Percentiles rank a stretch among this genome's conserved stretches.
Evolutionary conservation across 805 yeast genomes (phyloP).

Genomic region (Candida silvatica): DNA sequence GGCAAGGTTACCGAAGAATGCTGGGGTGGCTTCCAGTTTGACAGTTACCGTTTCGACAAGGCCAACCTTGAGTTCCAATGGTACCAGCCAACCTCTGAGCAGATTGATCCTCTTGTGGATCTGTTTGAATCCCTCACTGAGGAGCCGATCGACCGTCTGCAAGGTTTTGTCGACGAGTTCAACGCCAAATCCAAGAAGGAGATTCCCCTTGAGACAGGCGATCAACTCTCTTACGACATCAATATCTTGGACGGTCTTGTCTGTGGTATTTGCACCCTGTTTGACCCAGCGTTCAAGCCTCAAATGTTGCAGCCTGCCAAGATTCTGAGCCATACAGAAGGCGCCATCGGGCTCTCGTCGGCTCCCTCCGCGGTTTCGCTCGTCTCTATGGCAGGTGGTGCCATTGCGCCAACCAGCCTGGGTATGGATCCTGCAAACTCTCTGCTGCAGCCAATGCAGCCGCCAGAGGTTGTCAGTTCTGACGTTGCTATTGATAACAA

Average conservation of each 20-base stretch:
- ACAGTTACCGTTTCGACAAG: conserved; percentile 35
- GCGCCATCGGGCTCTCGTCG: conserved; percentile 7
- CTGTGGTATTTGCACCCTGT: conserved; percentile 63
- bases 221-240: conserved; percentile 15
- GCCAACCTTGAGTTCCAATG: conserved; percentile 55
- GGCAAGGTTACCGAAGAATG: conserved; percentile 35
- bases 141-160: conserved; percentile 39
- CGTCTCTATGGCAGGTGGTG: conserved; percentile 1
- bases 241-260: conserved; percentile 24
- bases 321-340: background rate
- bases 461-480: conserved; percentile 5
- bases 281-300: conserved; percentile 53
- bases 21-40: conserved; percentile 74
- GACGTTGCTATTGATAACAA: conserved; percentile 13
- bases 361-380: conserved; percentile 16
- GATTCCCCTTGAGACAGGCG: conserved; percentile 17
- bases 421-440: background rate
- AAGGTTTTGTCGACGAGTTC: conserved; percentile 38
- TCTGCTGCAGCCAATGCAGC: background rate
- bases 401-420: background rate
- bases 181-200: conserved; percentile 32
- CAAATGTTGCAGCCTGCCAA: conserved; percentile 4
- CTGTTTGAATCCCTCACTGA: conserved; percentile 43
- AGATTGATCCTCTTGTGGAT: conserved; percentile 52
- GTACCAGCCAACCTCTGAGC: conserved; percentile 59